Conservation (phyloP, 1,284 basidiomycete genomes). For the Afroboletus lepidellus region DNA sequence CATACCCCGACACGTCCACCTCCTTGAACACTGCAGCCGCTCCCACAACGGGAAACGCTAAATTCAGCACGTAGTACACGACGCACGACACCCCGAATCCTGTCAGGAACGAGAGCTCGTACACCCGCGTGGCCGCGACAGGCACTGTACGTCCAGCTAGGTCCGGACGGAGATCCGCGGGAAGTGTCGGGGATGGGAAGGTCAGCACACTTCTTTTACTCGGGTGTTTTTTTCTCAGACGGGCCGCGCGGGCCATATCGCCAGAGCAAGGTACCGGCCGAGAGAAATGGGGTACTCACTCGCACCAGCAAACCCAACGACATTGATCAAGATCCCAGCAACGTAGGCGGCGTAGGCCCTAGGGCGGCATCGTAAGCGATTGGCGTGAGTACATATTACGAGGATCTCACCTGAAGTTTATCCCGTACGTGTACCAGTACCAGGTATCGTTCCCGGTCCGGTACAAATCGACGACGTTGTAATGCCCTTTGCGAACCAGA, state of each 20-base stretch:
- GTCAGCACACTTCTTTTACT: too few species aligned
- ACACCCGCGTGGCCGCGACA: constrained; percentile 64
- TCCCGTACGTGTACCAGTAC: constrained; percentile 76
- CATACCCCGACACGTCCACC: constrained; percentile 51
- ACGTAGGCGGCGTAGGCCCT: constrained; percentile 74
- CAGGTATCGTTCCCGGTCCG: constrained; percentile 53
- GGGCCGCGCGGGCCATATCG: neutral
- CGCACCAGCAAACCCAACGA: constrained; percentile 71
- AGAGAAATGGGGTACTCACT: constrained; percentile 40
- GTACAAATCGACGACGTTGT: constrained; percentile 75
- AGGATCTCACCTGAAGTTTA: constrained; percentile 61
- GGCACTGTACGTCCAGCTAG: constrained; percentile 58
- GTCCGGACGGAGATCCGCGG: neutral
- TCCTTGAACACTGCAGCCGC: constrained; percentile 54
- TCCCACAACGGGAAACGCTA: constrained; percentile 58
- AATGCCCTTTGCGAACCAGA: constrained; percentile 70
- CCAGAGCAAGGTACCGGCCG: constrained; percentile 10
- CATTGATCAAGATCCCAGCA: constrained; percentile 78
- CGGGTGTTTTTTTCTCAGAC: constrained; percentile 3
- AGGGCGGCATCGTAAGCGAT: too few species aligned
- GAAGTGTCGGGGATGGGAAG: neutral
- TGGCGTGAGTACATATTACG: neutral
- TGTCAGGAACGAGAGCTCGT: constrained; percentile 77
- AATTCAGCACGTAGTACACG: constrained; percentile 62
- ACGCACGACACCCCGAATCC: constrained; percentile 70